Base-by-base conservation (phyloP, 192 early-diverging fungal species). In the Dissophora globulifera region DNA sequence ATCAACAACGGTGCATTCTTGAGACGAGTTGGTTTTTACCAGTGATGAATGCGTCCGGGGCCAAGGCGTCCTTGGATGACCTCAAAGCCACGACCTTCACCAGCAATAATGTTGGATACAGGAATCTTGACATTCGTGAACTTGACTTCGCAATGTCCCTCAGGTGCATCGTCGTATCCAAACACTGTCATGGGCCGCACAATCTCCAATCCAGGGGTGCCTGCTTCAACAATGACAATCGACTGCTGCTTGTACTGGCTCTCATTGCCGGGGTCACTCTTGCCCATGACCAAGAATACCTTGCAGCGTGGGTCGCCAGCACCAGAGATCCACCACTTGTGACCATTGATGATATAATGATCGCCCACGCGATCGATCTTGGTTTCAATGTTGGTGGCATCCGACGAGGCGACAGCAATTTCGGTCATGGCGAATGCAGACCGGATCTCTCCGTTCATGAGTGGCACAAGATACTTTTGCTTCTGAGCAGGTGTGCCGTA, bases 401-500 rank as follows among this genome's bases (percentile, higher is more conserved):
- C 97, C 33, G 96, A 97, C 29, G 94, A 95, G 0, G 97, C 95
- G 31, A 99, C 95, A 8, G 58, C 79, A n/a, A 93, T 93, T 80
- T 99, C 97, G 20, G 95, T 98, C 97, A 99, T 99, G 58, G 95
- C 95, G 82, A 99, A 98, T 20, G 96, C 95, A 23, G 96, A 98
- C 20, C 97, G 89, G 70, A 99, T 97, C 81, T 91, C 79, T 50
- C 96, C 96, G 23, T 92, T 85, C 82, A 99, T 71, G 52, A 99
- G 83, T 12, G 97, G 97, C 31, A 78, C 61, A 16, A 94, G 82
- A 87, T 91, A 95, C 46, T 80, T 74, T 42, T 84, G 52, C 83
- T 98, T 96, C 78, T 99, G 97, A 42, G 70, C 91, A 19, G 80
- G 65, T 15, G 85, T 87, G 48, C 97, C 97, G 81, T 96, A 99